Conservation (phyloP, 148 eudicot genomes). For the Beta vulgaris region DNA sequence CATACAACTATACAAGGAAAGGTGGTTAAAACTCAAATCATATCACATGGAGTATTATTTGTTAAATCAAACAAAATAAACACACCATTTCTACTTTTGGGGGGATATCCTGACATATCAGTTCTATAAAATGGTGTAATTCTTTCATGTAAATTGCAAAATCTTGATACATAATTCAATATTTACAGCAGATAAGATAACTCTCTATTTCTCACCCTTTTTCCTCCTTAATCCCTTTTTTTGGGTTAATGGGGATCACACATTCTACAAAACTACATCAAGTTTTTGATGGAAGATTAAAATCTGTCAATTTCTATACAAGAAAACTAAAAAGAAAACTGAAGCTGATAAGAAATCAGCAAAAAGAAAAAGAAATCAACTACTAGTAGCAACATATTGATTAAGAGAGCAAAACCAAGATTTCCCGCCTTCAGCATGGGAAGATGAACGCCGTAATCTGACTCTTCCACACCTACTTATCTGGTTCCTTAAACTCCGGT, state of each 20-base stretch:
- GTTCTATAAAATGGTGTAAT: not conserved
- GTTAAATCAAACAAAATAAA: not conserved
- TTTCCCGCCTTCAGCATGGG: constrained; percentile 51
- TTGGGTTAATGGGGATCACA: not conserved
- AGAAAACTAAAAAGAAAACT: not conserved
- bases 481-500: constrained; percentile 22
- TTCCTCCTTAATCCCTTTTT: not conserved
- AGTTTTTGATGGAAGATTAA: not conserved
- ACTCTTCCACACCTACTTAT: constrained; percentile 41
- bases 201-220: not conserved
- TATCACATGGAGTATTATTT: too few species aligned
- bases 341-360: constrained; percentile 8
- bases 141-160: not conserved
- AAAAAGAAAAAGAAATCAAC: constrained; percentile 4
- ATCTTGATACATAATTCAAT: not conserved
- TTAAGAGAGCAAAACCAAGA: constrained; percentile 81
- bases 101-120: not conserved
- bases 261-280: not conserved
- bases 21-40: too few species aligned
- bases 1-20: too few species aligned
- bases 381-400: constrained; percentile 47
- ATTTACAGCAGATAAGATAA: not conserved
- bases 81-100: not conserved
- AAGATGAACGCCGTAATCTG: constrained; percentile 54
- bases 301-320: constrained; percentile 2